Conservation (phyloP, 768 basidiomycete genomes). For the Macrolepiota dolichaula region DNA sequence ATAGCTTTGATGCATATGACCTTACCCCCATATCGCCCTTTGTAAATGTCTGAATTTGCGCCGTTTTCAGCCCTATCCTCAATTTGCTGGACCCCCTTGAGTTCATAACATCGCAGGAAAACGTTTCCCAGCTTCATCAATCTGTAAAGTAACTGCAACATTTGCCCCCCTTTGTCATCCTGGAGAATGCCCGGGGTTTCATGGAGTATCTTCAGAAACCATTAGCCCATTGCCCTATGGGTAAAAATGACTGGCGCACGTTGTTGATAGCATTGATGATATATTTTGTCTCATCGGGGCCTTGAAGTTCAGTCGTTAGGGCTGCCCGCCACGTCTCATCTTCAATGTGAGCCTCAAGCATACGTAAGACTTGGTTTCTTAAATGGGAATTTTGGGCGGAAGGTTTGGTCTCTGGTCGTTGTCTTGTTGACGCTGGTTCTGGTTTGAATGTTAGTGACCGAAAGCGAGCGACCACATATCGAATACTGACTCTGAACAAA, state of each 20-base stretch:
- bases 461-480: background rate
- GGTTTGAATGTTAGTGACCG: background rate
- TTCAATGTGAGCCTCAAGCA: too few species aligned
- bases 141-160: background rate
- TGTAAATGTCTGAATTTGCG: background rate
- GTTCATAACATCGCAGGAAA: background rate
- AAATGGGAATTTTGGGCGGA: background rate
- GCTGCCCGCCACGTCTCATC: background rate
- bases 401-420: background rate
- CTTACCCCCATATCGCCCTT: background rate
- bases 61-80: background rate
- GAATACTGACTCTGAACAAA: background rate
- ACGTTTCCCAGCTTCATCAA: background rate
- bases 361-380: background rate
- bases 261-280: background rate
- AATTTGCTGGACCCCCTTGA: background rate
- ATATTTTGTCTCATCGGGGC: background rate
- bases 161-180: background rate
- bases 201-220: background rate
- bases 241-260: background rate
- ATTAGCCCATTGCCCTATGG: background rate
- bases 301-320: background rate
- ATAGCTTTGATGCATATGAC: background rate
- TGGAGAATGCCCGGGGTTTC: background rate
- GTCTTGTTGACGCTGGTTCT: background rate